phyloP scores from a whole-genome alignment of 1,284 basidiomycete species.

The Takashimella koratensis region DNA sequence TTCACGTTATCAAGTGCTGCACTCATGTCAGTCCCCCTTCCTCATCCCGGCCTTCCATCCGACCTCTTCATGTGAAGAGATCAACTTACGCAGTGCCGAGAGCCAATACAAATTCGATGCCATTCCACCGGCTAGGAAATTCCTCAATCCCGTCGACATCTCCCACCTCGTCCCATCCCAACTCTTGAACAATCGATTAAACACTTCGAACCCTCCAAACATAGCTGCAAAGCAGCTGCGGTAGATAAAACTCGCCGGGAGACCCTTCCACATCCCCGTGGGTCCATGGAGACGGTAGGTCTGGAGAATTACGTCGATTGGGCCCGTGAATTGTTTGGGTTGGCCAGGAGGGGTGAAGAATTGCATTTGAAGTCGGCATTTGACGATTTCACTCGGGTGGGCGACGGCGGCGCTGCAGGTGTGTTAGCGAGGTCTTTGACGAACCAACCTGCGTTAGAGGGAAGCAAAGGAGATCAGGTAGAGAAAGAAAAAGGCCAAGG shows the following conservation, averaged over 20 bases:
- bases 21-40: neutral
- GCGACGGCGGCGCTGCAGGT: slow-evolving; percentile 39
- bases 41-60: neutral
- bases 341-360: slow-evolving; percentile 33
- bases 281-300: slow-evolving; percentile 40
- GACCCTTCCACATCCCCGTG: slow-evolving; percentile 47
- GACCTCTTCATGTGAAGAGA: neutral
- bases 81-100: slow-evolving; percentile 39
- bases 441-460: too few species aligned
- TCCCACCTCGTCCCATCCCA: slow-evolving; percentile 46
- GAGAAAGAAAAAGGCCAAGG: neutral
- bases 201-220: slow-evolving; percentile 49
- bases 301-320: slow-evolving; percentile 45
- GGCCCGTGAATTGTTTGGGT: slow-evolving; percentile 37
- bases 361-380: slow-evolving; percentile 48
- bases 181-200: slow-evolving; percentile 44
- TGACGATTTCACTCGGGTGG: slow-evolving; percentile 50
- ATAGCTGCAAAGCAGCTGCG: slow-evolving; percentile 46
- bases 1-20: slow-evolving; percentile 48
- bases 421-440: too few species aligned
- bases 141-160: slow-evolving; percentile 38
- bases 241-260: slow-evolving; percentile 46
- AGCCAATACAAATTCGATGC: slow-evolving; percentile 48
- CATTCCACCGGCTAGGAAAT: slow-evolving; percentile 49
- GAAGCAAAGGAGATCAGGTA: neutral